Percentiles rank a stretch among this genome's conserved stretches.
phyloP scores from a whole-genome alignment of 495 filamentous ascomycete genomes.

The Sporormia fimetaria region DNA sequence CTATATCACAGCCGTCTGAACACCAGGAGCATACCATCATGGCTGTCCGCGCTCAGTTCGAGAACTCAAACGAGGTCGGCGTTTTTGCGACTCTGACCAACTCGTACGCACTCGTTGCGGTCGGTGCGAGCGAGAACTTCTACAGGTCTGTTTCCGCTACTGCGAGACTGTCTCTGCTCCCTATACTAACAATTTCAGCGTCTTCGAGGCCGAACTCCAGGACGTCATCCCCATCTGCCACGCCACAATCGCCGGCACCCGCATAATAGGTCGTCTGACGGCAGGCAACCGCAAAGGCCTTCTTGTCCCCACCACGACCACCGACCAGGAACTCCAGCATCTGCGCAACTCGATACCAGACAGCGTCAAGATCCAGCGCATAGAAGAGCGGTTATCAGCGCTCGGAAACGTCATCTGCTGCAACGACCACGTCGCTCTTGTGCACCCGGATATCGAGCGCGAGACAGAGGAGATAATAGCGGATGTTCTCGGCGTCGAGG shows the following conservation, averaged over 20 bases:
- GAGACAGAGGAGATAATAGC: slow-evolving; percentile 61
- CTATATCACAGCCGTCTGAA: not conserved
- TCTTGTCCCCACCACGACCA: slow-evolving; percentile 87
- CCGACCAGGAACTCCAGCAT: slow-evolving; percentile 96
- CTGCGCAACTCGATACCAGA: slow-evolving; percentile 89
- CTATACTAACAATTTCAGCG: no score
- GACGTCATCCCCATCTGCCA: slow-evolving; percentile 97
- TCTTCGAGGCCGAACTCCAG: slow-evolving; percentile 95
- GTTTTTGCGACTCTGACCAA: slow-evolving; percentile 95
- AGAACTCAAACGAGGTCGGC: slow-evolving; percentile 99
- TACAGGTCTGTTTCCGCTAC: slow-evolving; percentile 51
- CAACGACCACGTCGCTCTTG: slow-evolving; percentile 92
- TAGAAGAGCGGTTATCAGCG: slow-evolving; percentile 93
- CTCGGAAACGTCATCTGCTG: slow-evolving; percentile 92
- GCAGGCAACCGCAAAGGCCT: slow-evolving; percentile 95
- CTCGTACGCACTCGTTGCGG: slow-evolving; percentile 82
- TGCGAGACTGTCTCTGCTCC: no score
- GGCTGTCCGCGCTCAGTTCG: slow-evolving; percentile 54
- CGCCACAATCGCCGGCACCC: slow-evolving; percentile 91
- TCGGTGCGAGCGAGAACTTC: slow-evolving; percentile 96
- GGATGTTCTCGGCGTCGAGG: slow-evolving; percentile 92
- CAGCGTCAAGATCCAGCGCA: slow-evolving; percentile 78
- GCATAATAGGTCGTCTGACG: slow-evolving; percentile 90
- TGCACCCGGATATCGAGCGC: slow-evolving; percentile 94
- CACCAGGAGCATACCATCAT: slow-evolving; percentile 25